Percentiles rank a stretch among this genome's conserved stretches.
Conservation (phyloP, 225 moss, liverwort and hornwort species). For the Antitrichia curtipendula region DNA sequence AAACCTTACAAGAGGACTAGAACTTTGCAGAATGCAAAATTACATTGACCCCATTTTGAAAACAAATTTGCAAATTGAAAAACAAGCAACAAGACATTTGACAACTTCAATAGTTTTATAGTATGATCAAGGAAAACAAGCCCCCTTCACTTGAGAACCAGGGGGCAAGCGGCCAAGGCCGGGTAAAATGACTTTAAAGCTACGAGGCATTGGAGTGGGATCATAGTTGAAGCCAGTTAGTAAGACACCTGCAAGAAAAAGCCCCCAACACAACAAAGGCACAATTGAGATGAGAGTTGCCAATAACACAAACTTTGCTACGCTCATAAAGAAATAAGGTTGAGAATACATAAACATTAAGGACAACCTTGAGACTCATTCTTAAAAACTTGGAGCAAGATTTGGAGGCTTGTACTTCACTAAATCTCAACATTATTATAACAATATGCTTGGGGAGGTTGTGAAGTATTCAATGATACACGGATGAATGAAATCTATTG, state of each 20-base stretch:
- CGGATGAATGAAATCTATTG: not conserved
- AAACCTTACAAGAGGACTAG: not conserved
- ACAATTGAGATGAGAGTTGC: not conserved
- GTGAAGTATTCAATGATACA: not conserved
- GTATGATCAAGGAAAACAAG: constrained; percentile 36
- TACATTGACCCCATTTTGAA: not conserved
- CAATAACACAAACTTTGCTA: not conserved
- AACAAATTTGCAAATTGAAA: not conserved
- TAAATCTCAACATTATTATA: not conserved
- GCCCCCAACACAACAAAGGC: not conserved
- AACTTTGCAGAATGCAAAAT: too few species aligned
- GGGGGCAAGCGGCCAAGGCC: constrained; percentile 70
- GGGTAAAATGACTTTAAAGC: constrained; percentile 71
- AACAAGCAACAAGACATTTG: not conserved
- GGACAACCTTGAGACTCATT: too few species aligned
- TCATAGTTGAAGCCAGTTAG: constrained; percentile 73
- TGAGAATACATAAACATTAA: not conserved
- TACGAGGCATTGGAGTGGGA: constrained; percentile 69
- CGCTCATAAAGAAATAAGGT: not conserved
- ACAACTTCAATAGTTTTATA: not conserved
- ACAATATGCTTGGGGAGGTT: not conserved
- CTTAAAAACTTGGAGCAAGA: not conserved
- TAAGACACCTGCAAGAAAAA: constrained; percentile 10
- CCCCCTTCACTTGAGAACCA: constrained; percentile 50
- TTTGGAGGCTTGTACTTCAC: not conserved